These are phyloP conservation scores for Exidia glandulosa DNA, from an alignment of 768 basidiomycete species.

Conservation along the genomic window DNA sequence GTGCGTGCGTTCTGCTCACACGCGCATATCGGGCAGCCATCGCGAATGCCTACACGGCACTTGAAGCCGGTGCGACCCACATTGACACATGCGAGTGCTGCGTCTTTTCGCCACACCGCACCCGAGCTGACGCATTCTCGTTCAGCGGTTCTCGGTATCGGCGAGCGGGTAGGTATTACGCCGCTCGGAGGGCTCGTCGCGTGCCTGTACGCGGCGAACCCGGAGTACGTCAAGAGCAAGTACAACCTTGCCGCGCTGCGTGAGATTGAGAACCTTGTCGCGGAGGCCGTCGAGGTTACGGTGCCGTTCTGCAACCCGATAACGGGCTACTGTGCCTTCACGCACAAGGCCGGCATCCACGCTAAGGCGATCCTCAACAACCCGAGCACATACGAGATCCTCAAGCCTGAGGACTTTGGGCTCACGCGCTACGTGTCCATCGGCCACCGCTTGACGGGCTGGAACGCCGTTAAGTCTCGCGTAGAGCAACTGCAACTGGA, in stretches of 20 bases:
- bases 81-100: slow-evolving; percentile 99
- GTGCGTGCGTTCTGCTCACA: background rate
- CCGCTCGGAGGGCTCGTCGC: slow-evolving; percentile 95
- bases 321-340: slow-evolving; percentile 98
- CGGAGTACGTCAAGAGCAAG: slow-evolving; percentile 99
- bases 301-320: slow-evolving; percentile 96
- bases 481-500: slow-evolving; percentile 91
- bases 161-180: slow-evolving; percentile 98
- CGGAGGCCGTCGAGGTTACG: slow-evolving; percentile 96
- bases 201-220: slow-evolving; percentile 92
- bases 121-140: too few species aligned
- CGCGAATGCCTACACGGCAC: slow-evolving; percentile 94
- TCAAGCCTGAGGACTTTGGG: slow-evolving; percentile 98
- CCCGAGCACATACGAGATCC: slow-evolving; percentile 97
- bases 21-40: slow-evolving; percentile 46
- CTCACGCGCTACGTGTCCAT: slow-evolving; percentile 96
- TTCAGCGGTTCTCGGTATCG: slow-evolving; percentile 97
- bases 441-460: slow-evolving; percentile 94
- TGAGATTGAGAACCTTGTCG: slow-evolving; percentile 97
- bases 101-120: too few species aligned
- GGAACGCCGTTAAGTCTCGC: slow-evolving; percentile 99
- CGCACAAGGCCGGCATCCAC: slow-evolving; percentile 99
- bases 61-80: slow-evolving; percentile 98
- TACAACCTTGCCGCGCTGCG: slow-evolving; percentile 96
- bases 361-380: slow-evolving; percentile 99